Conservation (phyloP, 495 filamentous ascomycete genomes). For the Penicillium nucicola region DNA sequence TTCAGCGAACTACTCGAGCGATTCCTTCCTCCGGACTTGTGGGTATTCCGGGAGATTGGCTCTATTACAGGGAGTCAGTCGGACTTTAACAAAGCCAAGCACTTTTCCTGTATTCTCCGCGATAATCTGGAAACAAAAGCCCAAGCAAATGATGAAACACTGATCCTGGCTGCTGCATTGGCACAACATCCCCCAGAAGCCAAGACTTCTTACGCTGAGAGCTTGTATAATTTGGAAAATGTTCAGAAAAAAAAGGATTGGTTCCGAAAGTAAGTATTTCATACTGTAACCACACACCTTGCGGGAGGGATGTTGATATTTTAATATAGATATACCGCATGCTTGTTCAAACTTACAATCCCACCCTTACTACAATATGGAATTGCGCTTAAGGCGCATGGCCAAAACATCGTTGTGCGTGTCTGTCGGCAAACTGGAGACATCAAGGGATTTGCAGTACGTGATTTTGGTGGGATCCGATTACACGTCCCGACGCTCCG, state of each 20-base stretch:
- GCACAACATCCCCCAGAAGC: constrained; percentile 1
- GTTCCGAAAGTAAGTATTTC: constrained; percentile 5
- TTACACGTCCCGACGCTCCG: constrained; percentile 19
- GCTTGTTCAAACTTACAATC: constrained; percentile 11
- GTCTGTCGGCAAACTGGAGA: constrained; percentile 8
- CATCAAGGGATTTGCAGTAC: constrained; percentile 20
- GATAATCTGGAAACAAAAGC: constrained; percentile 12
- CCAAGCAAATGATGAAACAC: constrained; percentile 10
- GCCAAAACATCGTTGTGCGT: constrained; percentile 19
- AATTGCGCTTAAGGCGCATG: constrained; percentile 20
- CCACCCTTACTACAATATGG: constrained; percentile 15
- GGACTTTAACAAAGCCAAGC: constrained; percentile 13
- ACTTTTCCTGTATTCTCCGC: constrained; percentile 22
- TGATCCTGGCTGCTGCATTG: constrained; percentile 12
- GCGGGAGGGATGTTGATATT: no score
- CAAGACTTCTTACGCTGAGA: constrained; percentile 9
- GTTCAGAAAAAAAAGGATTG: constrained; percentile 9
- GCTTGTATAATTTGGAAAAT: constrained; percentile 8
- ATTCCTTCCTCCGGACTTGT: constrained; percentile 15
- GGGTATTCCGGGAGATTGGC: constrained; percentile 19
- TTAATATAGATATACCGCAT: constrained; percentile 5
- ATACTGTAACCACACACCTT: background rate
- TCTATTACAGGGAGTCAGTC: constrained; percentile 15
- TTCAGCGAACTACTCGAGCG: constrained; percentile 9
- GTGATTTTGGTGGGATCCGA: constrained; percentile 20